Evolutionary conservation across 2,329 filamentous ascomycete genomes (phyloP).

Genomic region (Fusarium albosuccineum): DNA sequence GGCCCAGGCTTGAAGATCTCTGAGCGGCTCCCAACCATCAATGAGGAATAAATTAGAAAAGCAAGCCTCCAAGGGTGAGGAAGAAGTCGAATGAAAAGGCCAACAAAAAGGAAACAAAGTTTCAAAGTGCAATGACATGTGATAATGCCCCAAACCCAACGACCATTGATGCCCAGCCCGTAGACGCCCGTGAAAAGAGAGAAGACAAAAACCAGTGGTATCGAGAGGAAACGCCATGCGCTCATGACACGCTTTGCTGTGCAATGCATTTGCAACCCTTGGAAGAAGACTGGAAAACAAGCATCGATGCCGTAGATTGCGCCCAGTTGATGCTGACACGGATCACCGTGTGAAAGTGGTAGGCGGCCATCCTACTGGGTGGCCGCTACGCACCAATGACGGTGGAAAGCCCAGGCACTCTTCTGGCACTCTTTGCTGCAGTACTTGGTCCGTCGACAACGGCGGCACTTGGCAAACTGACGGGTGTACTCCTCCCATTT

Average conservation of each 20-base stretch:
- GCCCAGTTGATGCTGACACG: constrained; percentile 44
- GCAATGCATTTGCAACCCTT: constrained; percentile 55
- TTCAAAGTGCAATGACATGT: constrained; percentile 36
- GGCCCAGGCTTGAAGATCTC: constrained; percentile 8
- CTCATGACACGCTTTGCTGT: constrained; percentile 57
- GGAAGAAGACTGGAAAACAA: constrained; percentile 48
- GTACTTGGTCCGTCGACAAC: constrained; percentile 96
- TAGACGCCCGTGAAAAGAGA: constrained; percentile 45
- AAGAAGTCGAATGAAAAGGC: constrained; percentile 23
- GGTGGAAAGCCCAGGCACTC: constrained; percentile 97
- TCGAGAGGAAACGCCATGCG: constrained; percentile 59
- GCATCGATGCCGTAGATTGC: constrained; percentile 44
- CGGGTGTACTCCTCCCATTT: constrained; percentile 98
- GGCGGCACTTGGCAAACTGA: constrained; percentile 97
- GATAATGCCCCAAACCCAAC: constrained; percentile 41
- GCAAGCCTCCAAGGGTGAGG: constrained; percentile 32
- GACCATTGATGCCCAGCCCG: constrained; percentile 45
- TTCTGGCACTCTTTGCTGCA: constrained; percentile 99
- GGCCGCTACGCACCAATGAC: constrained; percentile 94
- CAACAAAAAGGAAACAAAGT: constrained; percentile 32
- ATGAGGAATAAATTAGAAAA: constrained; percentile 42
- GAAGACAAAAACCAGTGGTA: constrained; percentile 55
- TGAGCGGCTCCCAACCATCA: constrained; percentile 19
- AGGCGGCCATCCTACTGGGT: constrained; percentile 57
- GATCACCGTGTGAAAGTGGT: constrained; percentile 33